A percentile compares a stretch with the other conserved stretches of the same genome.
Evolutionary conservation across 345 rosid genomes (phyloP).

Genomic region (Gossypium raimondii): DNA sequence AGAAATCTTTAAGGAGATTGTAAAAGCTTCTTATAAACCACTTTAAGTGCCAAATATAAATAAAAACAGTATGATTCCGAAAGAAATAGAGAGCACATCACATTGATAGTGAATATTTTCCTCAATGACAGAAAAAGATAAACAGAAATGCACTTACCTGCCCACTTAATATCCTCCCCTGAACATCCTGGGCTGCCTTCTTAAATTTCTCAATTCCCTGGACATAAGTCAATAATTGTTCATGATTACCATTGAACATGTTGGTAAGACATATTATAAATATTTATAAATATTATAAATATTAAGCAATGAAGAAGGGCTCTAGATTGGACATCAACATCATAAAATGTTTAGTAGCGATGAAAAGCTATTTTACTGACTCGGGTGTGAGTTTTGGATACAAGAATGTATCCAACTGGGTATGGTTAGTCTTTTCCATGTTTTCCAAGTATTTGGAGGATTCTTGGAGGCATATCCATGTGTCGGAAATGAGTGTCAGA

Average conservation of each 20-base stretch:
- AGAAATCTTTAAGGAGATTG: neutral
- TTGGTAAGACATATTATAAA: neutral
- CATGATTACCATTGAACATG: neutral
- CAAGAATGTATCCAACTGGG: too few relatives aligned
- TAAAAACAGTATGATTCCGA: neutral
- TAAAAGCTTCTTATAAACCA: slow-evolving; percentile 6
- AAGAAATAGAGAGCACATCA: neutral
- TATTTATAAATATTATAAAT: neutral
- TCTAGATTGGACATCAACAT: neutral
- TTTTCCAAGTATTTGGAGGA: too few relatives aligned
- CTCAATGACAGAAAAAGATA: neutral
- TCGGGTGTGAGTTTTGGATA: too few relatives aligned
- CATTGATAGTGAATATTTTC: neutral
- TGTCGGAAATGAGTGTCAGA: too few relatives aligned
- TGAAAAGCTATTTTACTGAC: neutral
- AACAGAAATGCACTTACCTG: slow-evolving; percentile 40
- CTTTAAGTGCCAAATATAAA: neutral
- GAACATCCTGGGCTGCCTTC: slow-evolving; percentile 81
- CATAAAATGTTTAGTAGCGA: neutral
- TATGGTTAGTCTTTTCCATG: too few relatives aligned
- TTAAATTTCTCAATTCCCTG: slow-evolving; percentile 95
- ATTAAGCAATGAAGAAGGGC: neutral
- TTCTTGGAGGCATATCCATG: too few relatives aligned
- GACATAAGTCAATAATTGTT: slow-evolving; percentile 13
- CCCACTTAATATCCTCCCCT: slow-evolving; percentile 71